A percentile compares a stretch with the other conserved stretches of the same genome.
Evolutionary conservation across 2,329 filamentous ascomycete species (phyloP).

Genomic region (Nemania sp.): DNA sequence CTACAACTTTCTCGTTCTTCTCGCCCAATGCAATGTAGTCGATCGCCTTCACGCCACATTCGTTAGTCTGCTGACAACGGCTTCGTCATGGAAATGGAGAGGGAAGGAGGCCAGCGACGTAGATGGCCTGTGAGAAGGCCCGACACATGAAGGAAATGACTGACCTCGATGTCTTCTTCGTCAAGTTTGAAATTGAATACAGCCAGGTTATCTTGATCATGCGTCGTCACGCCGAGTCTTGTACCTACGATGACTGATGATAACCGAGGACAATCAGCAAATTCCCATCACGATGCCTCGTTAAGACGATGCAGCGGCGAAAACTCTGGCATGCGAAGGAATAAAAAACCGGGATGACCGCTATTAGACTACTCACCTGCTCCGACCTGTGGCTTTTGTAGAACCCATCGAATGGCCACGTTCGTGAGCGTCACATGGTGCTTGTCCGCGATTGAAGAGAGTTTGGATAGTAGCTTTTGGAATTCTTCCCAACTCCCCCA

Average conservation of each 20-base stretch:
- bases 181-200: constrained; percentile 36
- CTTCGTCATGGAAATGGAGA: too few relatives aligned
- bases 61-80: not conserved
- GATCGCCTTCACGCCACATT: constrained; percentile 26
- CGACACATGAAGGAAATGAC: not conserved
- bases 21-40: constrained; percentile 32
- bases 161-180: constrained; percentile 31
- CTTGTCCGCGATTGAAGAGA: constrained; percentile 33
- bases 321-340: too few relatives aligned
- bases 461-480: constrained; percentile 36
- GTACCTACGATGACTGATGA: constrained; percentile 41
- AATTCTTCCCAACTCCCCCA: constrained; percentile 42
- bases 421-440: constrained; percentile 39
- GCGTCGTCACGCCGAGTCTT: constrained; percentile 38
- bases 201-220: constrained; percentile 36
- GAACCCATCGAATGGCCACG: constrained; percentile 42
- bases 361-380: constrained; percentile 25
- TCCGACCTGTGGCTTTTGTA: constrained; percentile 42
- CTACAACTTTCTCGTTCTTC: constrained; percentile 21
- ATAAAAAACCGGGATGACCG: too few relatives aligned
- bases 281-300: too few relatives aligned
- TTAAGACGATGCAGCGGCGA: not conserved
- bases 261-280: not conserved
- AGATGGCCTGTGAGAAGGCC: not conserved
- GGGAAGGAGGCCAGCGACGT: not conserved